Conservation (phyloP, 148 eudicot genomes). For the Chenopodium quinoa region DNA sequence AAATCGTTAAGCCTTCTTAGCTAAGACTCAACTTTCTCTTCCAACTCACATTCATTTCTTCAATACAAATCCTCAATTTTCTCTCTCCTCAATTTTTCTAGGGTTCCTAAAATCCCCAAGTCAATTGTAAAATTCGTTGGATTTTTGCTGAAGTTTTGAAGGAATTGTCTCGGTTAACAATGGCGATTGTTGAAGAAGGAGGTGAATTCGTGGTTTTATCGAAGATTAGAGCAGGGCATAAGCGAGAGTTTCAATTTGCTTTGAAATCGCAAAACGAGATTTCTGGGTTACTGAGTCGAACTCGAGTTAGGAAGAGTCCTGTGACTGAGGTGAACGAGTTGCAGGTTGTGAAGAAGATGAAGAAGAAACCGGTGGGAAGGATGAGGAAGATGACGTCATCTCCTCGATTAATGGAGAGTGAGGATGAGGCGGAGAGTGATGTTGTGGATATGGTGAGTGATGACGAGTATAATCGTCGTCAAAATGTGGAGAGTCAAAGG, state of each 20-base stretch:
- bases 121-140: background rate
- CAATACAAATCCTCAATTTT: background rate
- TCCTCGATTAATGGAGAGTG: slow-evolving; percentile 24
- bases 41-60: background rate
- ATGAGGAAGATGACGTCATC: slow-evolving; percentile 4
- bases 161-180: background rate
- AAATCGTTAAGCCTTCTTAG: background rate
- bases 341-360: slow-evolving; percentile 9
- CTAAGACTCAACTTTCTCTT: background rate
- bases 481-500: slow-evolving; percentile 23
- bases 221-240: slow-evolving; percentile 35
- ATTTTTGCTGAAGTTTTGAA: background rate
- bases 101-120: background rate
- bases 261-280: slow-evolving; percentile 53
- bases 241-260: slow-evolving; percentile 48
- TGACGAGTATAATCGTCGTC: slow-evolving; percentile 23
- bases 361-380: slow-evolving; percentile 15
- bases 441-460: slow-evolving; percentile 33
- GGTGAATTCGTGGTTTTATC: slow-evolving; percentile 42
- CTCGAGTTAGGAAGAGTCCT: slow-evolving; percentile 39
- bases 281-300: slow-evolving; percentile 39
- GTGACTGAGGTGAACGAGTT: background rate
- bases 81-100: background rate
- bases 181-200: slow-evolving; percentile 38
- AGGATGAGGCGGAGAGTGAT: slow-evolving; percentile 35